phyloP scores from a whole-genome alignment of 306 rosid species.

The Delonix regia region DNA sequence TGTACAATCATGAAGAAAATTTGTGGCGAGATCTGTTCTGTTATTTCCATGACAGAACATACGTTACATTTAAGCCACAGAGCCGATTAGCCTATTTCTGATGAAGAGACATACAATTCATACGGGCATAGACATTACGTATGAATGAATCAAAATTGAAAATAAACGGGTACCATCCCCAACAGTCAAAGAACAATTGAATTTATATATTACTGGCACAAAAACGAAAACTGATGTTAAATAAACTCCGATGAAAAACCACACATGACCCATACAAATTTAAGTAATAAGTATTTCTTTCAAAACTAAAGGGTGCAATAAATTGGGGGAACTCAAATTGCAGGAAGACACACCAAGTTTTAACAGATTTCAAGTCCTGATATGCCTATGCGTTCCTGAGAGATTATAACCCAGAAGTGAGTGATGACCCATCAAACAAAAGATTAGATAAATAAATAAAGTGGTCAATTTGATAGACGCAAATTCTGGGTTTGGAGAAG shows the following conservation, averaged over 20 bases:
- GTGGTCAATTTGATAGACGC: not conserved
- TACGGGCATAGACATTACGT: not conserved
- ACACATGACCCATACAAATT: not conserved
- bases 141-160: constrained; percentile 24
- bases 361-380: not conserved
- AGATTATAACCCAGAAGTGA: constrained; percentile 1
- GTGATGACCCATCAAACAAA: not conserved
- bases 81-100: not conserved
- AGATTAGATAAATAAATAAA: not conserved
- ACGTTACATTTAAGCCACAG: not conserved
- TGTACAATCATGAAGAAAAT: not conserved
- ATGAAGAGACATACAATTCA: not conserved
- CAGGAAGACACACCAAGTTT: not conserved
- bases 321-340: not conserved
- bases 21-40: not conserved
- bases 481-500: constrained; percentile 6
- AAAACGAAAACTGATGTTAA: not conserved
- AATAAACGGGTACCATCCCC: constrained; percentile 1
- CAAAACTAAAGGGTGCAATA: not conserved
- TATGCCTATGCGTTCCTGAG: not conserved
- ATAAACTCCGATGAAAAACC: not conserved
- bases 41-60: not conserved
- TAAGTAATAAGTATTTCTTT: not conserved
- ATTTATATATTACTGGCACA: not conserved
- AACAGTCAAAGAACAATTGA: constrained; percentile 14